Conservation (phyloP, 345 rosid species). For the Citrus hindsii region DNA sequence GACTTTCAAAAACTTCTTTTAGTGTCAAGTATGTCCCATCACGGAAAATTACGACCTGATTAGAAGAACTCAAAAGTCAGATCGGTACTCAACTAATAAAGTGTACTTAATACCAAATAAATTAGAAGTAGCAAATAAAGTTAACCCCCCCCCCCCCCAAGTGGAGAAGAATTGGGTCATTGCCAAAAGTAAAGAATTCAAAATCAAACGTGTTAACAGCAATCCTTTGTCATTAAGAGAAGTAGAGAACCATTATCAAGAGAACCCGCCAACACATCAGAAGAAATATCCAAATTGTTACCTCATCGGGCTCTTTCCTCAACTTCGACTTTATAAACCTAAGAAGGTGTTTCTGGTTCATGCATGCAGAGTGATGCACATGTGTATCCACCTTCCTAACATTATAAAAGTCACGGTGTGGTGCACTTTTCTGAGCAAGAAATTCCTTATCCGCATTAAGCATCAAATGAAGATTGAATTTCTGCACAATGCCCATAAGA, state of each 20-base stretch:
- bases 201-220: not conserved
- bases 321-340: slow-evolving; percentile 98
- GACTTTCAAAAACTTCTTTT: slow-evolving; percentile 94
- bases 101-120: slow-evolving; percentile 8
- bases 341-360: slow-evolving; percentile 99
- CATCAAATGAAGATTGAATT: slow-evolving; percentile 98
- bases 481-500: slow-evolving; percentile 42
- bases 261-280: not conserved
- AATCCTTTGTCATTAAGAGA: not conserved
- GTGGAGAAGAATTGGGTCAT: not conserved
- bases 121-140: not conserved
- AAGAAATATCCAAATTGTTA: slow-evolving; percentile 20
- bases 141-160: not conserved
- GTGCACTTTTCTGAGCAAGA: slow-evolving; percentile 98
- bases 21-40: slow-evolving; percentile 97
- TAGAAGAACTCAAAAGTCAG: slow-evolving; percentile 3
- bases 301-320: slow-evolving; percentile 99
- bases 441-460: slow-evolving; percentile 97
- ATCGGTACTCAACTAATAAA: not conserved
- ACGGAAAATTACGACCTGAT: slow-evolving; percentile 96
- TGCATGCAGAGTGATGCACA: slow-evolving; percentile 98
- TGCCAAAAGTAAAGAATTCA: not conserved
- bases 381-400: slow-evolving; percentile 99
- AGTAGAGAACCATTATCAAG: not conserved
- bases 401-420: slow-evolving; percentile 97